phyloP scores from a whole-genome alignment of 345 rosid genomes.

The Microthlaspi erraticum region DNA sequence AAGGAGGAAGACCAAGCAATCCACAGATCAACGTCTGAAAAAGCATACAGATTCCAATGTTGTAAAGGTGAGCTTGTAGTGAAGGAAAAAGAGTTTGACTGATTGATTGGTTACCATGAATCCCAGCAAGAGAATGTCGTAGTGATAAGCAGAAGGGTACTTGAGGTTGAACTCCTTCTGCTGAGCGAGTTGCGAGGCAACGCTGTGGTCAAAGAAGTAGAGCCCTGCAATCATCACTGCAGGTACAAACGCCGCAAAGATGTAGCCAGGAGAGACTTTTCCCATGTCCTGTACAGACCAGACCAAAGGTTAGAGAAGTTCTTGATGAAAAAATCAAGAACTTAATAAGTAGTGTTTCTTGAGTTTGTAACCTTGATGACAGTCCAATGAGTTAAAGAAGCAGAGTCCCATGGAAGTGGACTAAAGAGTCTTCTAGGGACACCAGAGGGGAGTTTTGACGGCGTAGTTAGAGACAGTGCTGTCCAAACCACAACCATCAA shows the following conservation, averaged over 20 bases:
- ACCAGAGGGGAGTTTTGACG: constrained; percentile 64
- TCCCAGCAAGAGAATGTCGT: constrained; percentile 74
- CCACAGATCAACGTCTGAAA: constrained; percentile 84
- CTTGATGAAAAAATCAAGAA: neutral
- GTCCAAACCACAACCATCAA: constrained; percentile 87
- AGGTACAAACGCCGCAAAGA: constrained; percentile 77
- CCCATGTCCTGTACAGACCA: constrained; percentile 67
- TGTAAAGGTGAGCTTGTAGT: neutral
- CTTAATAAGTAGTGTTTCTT: neutral
- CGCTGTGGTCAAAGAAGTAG: constrained; percentile 86
- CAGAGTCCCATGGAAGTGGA: constrained; percentile 70
- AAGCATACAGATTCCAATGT: neutral
- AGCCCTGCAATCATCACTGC: constrained; percentile 83
- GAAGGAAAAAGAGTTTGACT: neutral
- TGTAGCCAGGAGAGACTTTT: constrained; percentile 60
- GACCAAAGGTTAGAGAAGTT: neutral
- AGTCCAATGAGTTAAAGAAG: constrained; percentile 70
- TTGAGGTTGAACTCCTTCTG: constrained; percentile 88
- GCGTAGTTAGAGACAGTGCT: constrained; percentile 56
- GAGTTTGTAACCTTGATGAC: constrained; percentile 60
- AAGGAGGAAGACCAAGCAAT: constrained; percentile 78
- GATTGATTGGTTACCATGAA: constrained; percentile 53
- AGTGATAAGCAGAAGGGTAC: constrained; percentile 80
- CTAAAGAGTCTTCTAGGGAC: constrained; percentile 83
- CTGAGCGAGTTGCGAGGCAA: constrained; percentile 84